Base-by-base conservation (phyloP, 2,329 filamentous ascomycete species). In the Diaporthe sp. region DNA sequence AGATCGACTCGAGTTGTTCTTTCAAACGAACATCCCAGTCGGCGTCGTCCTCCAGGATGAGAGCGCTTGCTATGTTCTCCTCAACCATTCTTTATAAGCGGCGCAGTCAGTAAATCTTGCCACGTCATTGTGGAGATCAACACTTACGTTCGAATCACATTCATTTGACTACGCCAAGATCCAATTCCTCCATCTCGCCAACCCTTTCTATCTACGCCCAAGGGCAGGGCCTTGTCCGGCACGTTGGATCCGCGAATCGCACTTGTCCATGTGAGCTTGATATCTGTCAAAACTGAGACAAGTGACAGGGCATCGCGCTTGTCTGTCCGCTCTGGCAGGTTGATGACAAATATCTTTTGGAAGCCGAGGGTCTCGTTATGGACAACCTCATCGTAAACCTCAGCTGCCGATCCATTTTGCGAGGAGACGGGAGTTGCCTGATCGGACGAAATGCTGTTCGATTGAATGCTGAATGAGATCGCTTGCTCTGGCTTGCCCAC, bases 261-360 rank as follows among this genome's bases (percentile, higher is more conserved):
- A 71, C 86, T 82, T 4, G 87, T 77, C 78, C 83, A 88, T 9
- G 87, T 83, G 0, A 87, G 77, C 3, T 83, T 80, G 76, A 89
- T 83, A 0, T 83, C 84, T 0, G 83, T 84, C 45, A 87, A 73
- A 0, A 84, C 80, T 52, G 85, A 82, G 7, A 84, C 82, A 13
- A 89, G 79, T 1, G 83, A 80, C 25, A 89, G 80, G 4, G 84
- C 85, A 82, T 89, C 88, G 67, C 85, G 83, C 76, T 87, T 87
- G 78, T 89, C 87, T 5, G 83, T 85, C 45, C 88, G 82, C 54
- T 85, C 82, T 6, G 86, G 84, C 13, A 89, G 80, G 6, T 85
- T 84, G 60, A 89, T 82, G 33, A 86, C 84, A 72, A 87, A 86
- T 38, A 88, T 80, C 61, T 85, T 84, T 70, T 87, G 80, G 75